A percentile compares a stretch with the other conserved stretches of the same genome.
Evolutionary conservation across 495 filamentous ascomycete species (phyloP).

Genomic region (Bacidia rubella): DNA sequence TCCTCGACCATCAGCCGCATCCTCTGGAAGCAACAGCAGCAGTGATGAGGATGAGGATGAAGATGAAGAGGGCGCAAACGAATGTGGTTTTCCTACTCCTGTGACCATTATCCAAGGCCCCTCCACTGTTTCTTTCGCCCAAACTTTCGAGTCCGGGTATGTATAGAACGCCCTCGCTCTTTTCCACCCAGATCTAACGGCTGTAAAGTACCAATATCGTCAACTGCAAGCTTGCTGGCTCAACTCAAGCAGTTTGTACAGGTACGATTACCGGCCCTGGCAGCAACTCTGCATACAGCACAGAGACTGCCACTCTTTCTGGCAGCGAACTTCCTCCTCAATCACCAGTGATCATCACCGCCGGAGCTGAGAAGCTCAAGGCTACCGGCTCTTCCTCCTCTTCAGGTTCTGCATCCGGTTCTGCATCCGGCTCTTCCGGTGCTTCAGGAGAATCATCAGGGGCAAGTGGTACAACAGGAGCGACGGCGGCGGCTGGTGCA

Average conservation of each 20-base stretch:
- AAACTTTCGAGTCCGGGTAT: background rate
- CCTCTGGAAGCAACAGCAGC: background rate
- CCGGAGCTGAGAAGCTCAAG: constrained; percentile 5
- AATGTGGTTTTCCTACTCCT: background rate
- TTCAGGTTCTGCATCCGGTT: background rate
- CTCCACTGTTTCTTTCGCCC: constrained; percentile 2
- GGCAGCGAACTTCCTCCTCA: background rate
- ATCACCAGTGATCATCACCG: constrained; percentile 7
- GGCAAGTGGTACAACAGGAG: background rate
- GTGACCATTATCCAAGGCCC: constrained; percentile 5
- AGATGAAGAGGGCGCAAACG: background rate
- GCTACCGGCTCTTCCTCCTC: background rate
- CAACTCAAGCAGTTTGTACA: constrained; percentile 6
- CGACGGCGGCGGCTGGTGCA: background rate
- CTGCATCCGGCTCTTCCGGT: too few species aligned
- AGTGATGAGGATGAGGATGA: background rate
- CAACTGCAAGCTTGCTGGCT: constrained; percentile 4
- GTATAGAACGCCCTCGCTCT: background rate
- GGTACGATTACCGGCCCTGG: background rate
- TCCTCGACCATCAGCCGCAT: too few species aligned
- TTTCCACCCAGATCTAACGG: background rate
- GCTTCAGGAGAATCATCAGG: background rate
- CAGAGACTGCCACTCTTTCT: background rate
- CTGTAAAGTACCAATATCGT: background rate
- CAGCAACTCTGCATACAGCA: too few species aligned